Conservation (phyloP, 441 rosid genomes). For the Syzygium malaccense region DNA sequence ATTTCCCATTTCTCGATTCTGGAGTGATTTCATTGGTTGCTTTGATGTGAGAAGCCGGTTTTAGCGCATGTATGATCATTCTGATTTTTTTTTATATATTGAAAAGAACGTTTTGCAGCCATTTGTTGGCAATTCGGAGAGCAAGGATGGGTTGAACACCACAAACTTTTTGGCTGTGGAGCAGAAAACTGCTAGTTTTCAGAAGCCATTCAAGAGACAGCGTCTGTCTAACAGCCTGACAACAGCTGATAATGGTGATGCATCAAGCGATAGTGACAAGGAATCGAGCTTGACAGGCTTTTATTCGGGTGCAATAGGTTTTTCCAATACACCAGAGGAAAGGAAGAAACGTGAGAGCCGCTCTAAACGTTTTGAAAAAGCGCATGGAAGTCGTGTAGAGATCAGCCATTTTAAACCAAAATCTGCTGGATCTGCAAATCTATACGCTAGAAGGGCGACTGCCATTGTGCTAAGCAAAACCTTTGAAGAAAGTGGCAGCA, state of each 20-base stretch:
- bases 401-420: constrained; percentile 44
- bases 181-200: constrained; percentile 46
- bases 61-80: background rate
- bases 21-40: background rate
- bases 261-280: constrained; percentile 94
- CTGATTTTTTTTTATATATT: background rate
- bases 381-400: constrained; percentile 56
- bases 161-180: constrained; percentile 26
- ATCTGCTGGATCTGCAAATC: constrained; percentile 55
- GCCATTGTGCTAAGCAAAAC: constrained; percentile 65
- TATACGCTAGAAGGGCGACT: constrained; percentile 68
- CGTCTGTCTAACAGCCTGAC: constrained; percentile 40
- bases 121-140: constrained; percentile 25
- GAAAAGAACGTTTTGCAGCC: constrained; percentile 24
- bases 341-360: constrained; percentile 89
- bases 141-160: constrained; percentile 45
- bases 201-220: constrained; percentile 79
- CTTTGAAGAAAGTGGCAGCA: constrained; percentile 74
- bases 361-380: constrained; percentile 87
- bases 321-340: constrained; percentile 79
- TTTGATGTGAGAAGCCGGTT: background rate
- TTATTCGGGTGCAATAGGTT: constrained; percentile 66
- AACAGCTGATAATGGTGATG: constrained; percentile 57
- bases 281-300: constrained; percentile 62
- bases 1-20: background rate